phyloP scores from a whole-genome alignment of 768 basidiomycete species.

The Scleroderma citrinum region DNA sequence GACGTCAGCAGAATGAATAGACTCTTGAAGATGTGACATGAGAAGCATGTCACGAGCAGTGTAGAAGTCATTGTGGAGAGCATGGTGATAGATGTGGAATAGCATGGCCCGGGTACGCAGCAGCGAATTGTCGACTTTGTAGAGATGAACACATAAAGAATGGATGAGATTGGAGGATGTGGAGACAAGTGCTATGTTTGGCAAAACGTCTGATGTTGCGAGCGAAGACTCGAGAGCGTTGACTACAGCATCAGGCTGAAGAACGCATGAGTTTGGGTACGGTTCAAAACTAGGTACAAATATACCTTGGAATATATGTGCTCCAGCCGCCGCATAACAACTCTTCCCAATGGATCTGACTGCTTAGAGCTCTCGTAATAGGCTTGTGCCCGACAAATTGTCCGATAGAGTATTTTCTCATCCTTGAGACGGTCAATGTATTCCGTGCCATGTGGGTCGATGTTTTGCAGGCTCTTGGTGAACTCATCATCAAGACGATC shows the following conservation, averaged over 20 bases:
- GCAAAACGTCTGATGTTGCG: slow-evolving; percentile 51
- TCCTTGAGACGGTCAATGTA: slow-evolving; percentile 96
- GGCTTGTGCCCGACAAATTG: slow-evolving; percentile 87
- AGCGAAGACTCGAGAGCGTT: slow-evolving; percentile 79
- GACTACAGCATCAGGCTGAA: slow-evolving; percentile 87
- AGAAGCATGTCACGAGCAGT: slow-evolving; percentile 96
- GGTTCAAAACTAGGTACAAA: neutral
- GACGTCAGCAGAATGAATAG: slow-evolving; percentile 93
- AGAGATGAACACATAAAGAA: slow-evolving; percentile 84
- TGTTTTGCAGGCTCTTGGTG: slow-evolving; percentile 93
- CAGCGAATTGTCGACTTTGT: slow-evolving; percentile 86
- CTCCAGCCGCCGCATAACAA: slow-evolving; percentile 92
- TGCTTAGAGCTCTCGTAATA: slow-evolving; percentile 82
- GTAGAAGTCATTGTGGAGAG: slow-evolving; percentile 93
- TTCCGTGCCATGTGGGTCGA: slow-evolving; percentile 98
- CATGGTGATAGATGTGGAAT: slow-evolving; percentile 95
- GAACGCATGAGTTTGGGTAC: slow-evolving; percentile 7
- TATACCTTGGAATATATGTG: slow-evolving; percentile 96
- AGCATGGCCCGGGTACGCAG: slow-evolving; percentile 96
- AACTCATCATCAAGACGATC: slow-evolving; percentile 98
- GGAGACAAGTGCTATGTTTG: slow-evolving; percentile 53
- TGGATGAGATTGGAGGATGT: slow-evolving; percentile 78
- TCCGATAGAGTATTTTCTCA: slow-evolving; percentile 90
- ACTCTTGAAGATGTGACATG: slow-evolving; percentile 98
- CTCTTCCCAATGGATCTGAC: slow-evolving; percentile 75